phyloP scores from a whole-genome alignment of 257 asterid species.

The Fraxinus americana region DNA sequence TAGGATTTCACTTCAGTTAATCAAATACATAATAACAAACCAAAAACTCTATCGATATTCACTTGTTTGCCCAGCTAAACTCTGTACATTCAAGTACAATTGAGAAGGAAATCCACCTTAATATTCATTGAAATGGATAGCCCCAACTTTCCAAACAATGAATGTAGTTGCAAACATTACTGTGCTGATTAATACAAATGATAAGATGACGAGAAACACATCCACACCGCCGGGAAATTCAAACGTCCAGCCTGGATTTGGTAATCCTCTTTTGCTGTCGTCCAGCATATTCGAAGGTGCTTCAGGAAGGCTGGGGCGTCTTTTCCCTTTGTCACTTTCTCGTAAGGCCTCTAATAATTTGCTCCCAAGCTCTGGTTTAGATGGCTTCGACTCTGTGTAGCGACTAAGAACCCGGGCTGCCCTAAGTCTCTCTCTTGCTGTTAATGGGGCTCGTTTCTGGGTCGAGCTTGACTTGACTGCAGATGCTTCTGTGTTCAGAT shows the following conservation, averaged over 20 bases:
- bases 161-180: slow-evolving; percentile 85
- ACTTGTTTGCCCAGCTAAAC: slow-evolving; percentile 5
- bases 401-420: slow-evolving; percentile 94
- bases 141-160: slow-evolving; percentile 92
- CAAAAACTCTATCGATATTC: neutral
- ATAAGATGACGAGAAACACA: slow-evolving; percentile 54
- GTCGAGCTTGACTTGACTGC: slow-evolving; percentile 37
- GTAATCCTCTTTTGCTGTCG: slow-evolving; percentile 82
- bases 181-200: slow-evolving; percentile 77
- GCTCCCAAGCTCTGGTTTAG: slow-evolving; percentile 66
- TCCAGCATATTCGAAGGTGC: slow-evolving; percentile 78
- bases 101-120: slow-evolving; percentile 27
- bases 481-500: slow-evolving; percentile 31
- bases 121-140: slow-evolving; percentile 85
- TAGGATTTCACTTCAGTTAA: neutral
- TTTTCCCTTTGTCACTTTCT: slow-evolving; percentile 81
- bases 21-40: neutral
- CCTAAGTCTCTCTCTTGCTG: slow-evolving; percentile 91
- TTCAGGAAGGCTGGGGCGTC: slow-evolving; percentile 75
- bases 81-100: neutral
- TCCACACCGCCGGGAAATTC: slow-evolving; percentile 71
- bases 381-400: slow-evolving; percentile 70
- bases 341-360: slow-evolving; percentile 66
- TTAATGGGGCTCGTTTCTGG: slow-evolving; percentile 63
- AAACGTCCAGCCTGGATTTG: slow-evolving; percentile 73